A percentile compares a stretch with the other conserved stretches of the same genome.
Conservation (phyloP, 2,329 filamentous ascomycete species). For the Boeremia lycopersici region DNA sequence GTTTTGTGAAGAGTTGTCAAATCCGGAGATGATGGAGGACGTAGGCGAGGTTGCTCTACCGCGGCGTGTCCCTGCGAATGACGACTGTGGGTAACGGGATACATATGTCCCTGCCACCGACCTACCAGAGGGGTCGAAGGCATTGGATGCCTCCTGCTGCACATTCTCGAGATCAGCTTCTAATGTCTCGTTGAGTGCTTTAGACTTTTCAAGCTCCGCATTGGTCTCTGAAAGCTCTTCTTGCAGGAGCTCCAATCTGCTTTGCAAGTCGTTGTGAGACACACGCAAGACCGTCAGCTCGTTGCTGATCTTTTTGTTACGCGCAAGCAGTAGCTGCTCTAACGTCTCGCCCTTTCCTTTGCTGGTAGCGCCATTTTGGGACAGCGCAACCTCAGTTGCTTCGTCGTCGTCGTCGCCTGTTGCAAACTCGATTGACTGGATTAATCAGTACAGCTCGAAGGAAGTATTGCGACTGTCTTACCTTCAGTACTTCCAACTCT, state of each 20-base stretch:
- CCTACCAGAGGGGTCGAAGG: slow-evolving; percentile 81
- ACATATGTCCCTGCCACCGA: slow-evolving; percentile 92
- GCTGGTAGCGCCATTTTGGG: slow-evolving; percentile 55
- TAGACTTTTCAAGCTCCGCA: slow-evolving; percentile 82
- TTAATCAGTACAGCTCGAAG: slow-evolving; percentile 12
- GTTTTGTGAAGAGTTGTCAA: slow-evolving; percentile 60
- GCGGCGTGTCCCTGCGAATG: slow-evolving; percentile 58
- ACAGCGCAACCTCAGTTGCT: slow-evolving; percentile 40
- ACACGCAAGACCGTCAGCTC: slow-evolving; percentile 92
- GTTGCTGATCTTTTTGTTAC: slow-evolving; percentile 96
- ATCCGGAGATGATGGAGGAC: slow-evolving; percentile 97
- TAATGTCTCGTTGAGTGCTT: slow-evolving; percentile 82
- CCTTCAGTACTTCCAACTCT: slow-evolving; percentile 91
- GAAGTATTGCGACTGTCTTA: slow-evolving; percentile 24
- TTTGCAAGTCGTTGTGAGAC: slow-evolving; percentile 90
- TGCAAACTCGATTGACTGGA: slow-evolving; percentile 88
- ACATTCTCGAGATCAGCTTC: slow-evolving; percentile 90
- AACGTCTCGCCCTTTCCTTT: slow-evolving; percentile 77
- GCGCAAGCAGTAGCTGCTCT: slow-evolving; percentile 86
- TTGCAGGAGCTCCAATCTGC: slow-evolving; percentile 77
- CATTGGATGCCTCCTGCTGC: slow-evolving; percentile 82
- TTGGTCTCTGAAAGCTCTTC: slow-evolving; percentile 84
- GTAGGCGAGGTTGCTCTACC: slow-evolving; percentile 80
- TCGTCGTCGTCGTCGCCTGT: slow-evolving; percentile 74
- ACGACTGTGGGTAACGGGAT: slow-evolving; percentile 75